Percentiles rank a stretch among this genome's conserved stretches.
Conservation (phyloP, 2,329 filamentous ascomycete genomes). For the Microthyrium microscopicum region DNA sequence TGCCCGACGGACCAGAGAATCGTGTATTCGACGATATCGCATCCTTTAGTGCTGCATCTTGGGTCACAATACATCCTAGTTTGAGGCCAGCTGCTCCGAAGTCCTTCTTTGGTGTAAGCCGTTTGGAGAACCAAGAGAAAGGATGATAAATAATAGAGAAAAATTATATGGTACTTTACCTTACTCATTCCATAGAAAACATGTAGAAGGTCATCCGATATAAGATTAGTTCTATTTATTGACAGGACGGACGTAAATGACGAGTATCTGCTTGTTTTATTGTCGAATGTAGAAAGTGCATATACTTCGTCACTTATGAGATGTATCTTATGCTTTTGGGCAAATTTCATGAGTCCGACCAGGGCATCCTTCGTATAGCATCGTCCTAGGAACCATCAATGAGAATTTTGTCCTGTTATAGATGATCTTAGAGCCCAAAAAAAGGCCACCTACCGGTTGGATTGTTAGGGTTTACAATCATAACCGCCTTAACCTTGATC, state of each 20-base stretch:
- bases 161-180: constrained; percentile 1
- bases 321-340: constrained; percentile 16
- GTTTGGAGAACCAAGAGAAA: background rate
- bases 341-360: constrained; percentile 14
- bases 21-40: constrained; percentile 13
- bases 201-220: constrained; percentile 14
- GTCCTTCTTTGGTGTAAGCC: constrained; percentile 15
- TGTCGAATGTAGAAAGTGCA: constrained; percentile 16
- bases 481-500: constrained; percentile 21
- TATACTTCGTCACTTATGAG: constrained; percentile 22
- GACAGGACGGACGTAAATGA: constrained; percentile 14
- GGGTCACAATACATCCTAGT: constrained; percentile 14
- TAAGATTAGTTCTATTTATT: constrained; percentile 10
- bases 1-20: constrained; percentile 15
- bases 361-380: constrained; percentile 15
- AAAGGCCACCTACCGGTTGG: constrained; percentile 19
- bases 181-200: constrained; percentile 17
- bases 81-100: constrained; percentile 19
- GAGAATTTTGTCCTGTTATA: too few relatives aligned
- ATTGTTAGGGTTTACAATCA: constrained; percentile 29
- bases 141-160: too few relatives aligned
- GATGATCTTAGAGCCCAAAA: too few relatives aligned
- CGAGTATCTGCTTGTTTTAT: background rate
- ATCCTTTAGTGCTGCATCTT: constrained; percentile 13
- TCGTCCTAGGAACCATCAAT: too few relatives aligned